Conservation (phyloP, 2,329 filamentous ascomycete genomes). For the Paecilomyces fulvus region DNA sequence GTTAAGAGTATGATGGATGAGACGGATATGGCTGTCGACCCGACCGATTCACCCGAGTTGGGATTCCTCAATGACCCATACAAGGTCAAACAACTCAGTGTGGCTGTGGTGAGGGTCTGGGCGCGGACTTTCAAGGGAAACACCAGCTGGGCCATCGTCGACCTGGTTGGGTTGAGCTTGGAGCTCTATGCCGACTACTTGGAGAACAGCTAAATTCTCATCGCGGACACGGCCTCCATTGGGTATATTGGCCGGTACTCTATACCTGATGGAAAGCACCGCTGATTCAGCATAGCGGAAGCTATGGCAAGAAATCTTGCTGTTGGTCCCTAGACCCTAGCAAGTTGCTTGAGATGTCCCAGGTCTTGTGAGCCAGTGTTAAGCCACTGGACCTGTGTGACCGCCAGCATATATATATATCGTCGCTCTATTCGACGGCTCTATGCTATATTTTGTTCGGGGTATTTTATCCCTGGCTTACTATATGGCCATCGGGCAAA, state of each 20-base stretch:
- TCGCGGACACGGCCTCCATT: not conserved
- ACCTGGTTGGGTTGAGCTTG: conserved; percentile 38
- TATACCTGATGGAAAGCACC: not conserved
- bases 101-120: conserved; percentile 41
- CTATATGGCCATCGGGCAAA: not conserved
- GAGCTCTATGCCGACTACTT: conserved; percentile 40
- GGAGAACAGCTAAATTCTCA: conserved; percentile 18
- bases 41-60: conserved; percentile 29
- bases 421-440: not conserved
- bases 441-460: not conserved
- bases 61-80: conserved; percentile 35
- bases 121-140: conserved; percentile 40
- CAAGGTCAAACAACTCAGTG: conserved; percentile 38
- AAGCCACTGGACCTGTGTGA: not conserved
- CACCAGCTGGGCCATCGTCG: conserved; percentile 41
- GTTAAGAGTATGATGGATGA: conserved; percentile 44
- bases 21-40: conserved; percentile 38
- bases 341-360: no score
- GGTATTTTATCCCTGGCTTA: not conserved
- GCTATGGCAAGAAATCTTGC: not conserved
- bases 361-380: no score
- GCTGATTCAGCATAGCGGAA: not conserved
- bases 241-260: not conserved
- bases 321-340: not conserved
- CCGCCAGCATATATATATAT: no score